phyloP scores from a whole-genome alignment of 179 eudicot species.

The Beta corolliflora region DNA sequence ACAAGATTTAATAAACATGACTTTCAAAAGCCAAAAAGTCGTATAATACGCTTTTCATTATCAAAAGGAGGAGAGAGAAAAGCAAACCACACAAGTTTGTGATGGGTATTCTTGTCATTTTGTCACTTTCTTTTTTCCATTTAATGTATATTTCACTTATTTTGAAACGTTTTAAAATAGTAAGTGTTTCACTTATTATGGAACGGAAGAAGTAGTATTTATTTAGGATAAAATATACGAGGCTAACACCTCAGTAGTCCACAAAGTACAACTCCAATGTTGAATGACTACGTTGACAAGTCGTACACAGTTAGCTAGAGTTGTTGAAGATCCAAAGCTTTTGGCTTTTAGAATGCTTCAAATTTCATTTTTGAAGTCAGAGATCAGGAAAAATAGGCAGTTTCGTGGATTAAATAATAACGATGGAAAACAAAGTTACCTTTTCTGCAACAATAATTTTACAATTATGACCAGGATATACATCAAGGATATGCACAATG shows the following conservation, averaged over 20 bases:
- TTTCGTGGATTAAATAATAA: not conserved
- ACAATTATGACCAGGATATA: not conserved
- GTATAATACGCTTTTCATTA: no score
- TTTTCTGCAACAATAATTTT: constrained; percentile 13
- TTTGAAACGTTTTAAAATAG: no score
- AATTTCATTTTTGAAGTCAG: constrained; percentile 30
- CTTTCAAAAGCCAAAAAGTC: no score
- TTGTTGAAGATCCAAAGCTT: constrained; percentile 33
- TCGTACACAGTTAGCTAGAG: constrained; percentile 26
- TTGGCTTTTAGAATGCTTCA: constrained; percentile 32
- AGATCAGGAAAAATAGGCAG: constrained; percentile 14
- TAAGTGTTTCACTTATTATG: no score
- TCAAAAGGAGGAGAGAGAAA: no score
- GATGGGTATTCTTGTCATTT: no score
- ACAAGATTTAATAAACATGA: no score
- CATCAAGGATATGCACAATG: not conserved
- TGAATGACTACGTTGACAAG: constrained; percentile 22
- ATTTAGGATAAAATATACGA: constrained; percentile 1
- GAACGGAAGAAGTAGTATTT: no score
- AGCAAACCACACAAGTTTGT: no score
- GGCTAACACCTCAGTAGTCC: constrained; percentile 8
- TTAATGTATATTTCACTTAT: no score
- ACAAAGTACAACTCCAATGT: constrained; percentile 14
- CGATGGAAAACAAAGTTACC: not conserved
- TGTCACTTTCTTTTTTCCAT: no score